These are phyloP conservation scores for Potentilla sterilis DNA, from an alignment of 306 rosid genomes.

Conservation along the genomic window DNA sequence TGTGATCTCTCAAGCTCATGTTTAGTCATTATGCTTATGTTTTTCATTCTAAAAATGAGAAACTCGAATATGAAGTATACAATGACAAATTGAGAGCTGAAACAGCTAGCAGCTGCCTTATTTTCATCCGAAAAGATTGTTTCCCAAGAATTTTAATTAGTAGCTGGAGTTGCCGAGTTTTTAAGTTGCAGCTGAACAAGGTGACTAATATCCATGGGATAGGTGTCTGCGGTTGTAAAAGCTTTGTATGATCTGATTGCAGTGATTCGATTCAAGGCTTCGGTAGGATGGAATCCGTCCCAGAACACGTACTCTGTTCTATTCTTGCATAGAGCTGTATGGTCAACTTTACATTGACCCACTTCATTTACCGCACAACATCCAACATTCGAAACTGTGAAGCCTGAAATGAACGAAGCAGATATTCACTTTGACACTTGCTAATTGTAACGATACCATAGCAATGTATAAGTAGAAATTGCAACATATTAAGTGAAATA, in stretches of 20 bases:
- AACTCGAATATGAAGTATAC: too few species aligned
- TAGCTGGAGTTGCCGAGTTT: too few species aligned
- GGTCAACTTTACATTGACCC: slow-evolving; percentile 33
- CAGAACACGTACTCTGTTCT: slow-evolving; percentile 42
- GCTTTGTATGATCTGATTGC: slow-evolving; percentile 21
- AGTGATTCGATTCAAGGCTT: slow-evolving; percentile 27
- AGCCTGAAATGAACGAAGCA: slow-evolving; percentile 23
- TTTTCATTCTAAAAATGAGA: too few species aligned
- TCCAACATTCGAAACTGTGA: slow-evolving; percentile 17
- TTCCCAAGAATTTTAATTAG: too few species aligned
- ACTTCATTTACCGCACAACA: slow-evolving; percentile 24
- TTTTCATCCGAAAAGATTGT: too few species aligned
- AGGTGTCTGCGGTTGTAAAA: not conserved
- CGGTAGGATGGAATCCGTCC: slow-evolving; percentile 42
- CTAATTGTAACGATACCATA: not conserved
- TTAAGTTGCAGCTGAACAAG: slow-evolving; percentile 16
- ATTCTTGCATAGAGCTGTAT: slow-evolving; percentile 32
- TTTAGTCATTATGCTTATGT: too few species aligned
- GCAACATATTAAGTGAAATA: not conserved
- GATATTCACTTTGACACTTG: not conserved
- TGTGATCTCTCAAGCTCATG: too few species aligned
- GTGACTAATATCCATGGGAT: slow-evolving; percentile 40
- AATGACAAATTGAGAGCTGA: too few species aligned
- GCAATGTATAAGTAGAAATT: too few species aligned
- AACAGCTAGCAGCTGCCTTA: too few species aligned